phyloP scores from a whole-genome alignment of 163 green algal species.

The Trebouxia gelatinosa region DNA sequence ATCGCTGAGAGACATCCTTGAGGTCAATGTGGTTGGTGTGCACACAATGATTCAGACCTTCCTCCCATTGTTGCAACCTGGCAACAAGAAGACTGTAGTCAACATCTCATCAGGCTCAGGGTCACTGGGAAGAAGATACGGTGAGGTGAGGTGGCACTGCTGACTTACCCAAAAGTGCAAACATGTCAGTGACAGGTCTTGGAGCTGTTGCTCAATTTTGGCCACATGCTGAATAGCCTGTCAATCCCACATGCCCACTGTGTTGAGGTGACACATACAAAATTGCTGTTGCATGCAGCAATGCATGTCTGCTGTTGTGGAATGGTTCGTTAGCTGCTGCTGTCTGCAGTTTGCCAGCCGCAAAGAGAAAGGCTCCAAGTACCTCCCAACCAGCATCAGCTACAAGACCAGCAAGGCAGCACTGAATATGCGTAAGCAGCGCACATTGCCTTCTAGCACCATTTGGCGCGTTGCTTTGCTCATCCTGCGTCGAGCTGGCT shows the following conservation, averaged over 20 bases:
- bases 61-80: neutral
- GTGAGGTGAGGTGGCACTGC: neutral
- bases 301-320: no score
- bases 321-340: no score
- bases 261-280: no score
- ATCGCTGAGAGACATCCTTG: neutral
- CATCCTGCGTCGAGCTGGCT: no score
- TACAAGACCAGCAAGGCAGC: constrained; percentile 5
- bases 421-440: constrained; percentile 7
- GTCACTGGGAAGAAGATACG: neutral
- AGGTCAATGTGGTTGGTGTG: neutral
- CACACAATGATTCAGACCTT: neutral
- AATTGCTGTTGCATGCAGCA: no score
- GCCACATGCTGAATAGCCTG: no score
- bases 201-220: no score
- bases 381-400: neutral
- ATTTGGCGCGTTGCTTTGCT: no score
- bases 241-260: no score
- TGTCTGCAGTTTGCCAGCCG: neutral
- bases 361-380: neutral
- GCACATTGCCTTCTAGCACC: no score
- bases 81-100: constrained; percentile 5
- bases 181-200: no score
- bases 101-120: constrained; percentile 5
- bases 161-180: no score